Conservation (phyloP, 106 monocot genomes). For the Ottelia alismoides region DNA sequence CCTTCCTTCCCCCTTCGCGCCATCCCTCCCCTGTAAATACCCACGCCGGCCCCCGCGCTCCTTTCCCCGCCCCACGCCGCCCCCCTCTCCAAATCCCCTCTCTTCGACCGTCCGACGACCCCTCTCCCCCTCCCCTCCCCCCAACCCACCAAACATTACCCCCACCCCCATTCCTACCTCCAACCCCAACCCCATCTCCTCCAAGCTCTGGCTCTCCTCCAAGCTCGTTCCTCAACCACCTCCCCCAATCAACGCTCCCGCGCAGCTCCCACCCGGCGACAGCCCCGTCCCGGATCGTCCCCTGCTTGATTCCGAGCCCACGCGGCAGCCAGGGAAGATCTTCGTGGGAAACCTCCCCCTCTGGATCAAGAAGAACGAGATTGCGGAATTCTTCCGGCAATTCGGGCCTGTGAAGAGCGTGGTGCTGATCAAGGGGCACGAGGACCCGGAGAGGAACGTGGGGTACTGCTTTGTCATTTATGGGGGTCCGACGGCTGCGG, state of each 20-base stretch:
- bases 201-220: constrained; percentile 76
- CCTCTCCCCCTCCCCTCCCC: neutral
- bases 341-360: constrained; percentile 82
- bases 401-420: constrained; percentile 86
- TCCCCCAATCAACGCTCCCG: constrained; percentile 10
- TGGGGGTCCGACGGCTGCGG: constrained; percentile 64
- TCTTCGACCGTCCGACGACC: constrained; percentile 11
- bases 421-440: constrained; percentile 63
- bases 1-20: constrained; percentile 1
- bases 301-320: constrained; percentile 6
- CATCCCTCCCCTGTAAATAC: neutral
- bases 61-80: neutral
- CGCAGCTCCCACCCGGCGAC: neutral
- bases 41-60: neutral
- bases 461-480: constrained; percentile 90
- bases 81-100: neutral
- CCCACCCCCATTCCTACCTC: constrained; percentile 3
- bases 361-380: constrained; percentile 91
- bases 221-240: constrained; percentile 62
- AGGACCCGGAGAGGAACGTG: constrained; percentile 74
- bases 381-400: constrained; percentile 80
- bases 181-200: constrained; percentile 61
- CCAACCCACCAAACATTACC: neutral
- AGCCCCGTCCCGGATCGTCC: too few relatives aligned
- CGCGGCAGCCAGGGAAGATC: constrained; percentile 60